These are phyloP conservation scores for Cardamine resedifolia DNA, from an alignment of 345 rosid genomes.

Conservation along the genomic window DNA sequence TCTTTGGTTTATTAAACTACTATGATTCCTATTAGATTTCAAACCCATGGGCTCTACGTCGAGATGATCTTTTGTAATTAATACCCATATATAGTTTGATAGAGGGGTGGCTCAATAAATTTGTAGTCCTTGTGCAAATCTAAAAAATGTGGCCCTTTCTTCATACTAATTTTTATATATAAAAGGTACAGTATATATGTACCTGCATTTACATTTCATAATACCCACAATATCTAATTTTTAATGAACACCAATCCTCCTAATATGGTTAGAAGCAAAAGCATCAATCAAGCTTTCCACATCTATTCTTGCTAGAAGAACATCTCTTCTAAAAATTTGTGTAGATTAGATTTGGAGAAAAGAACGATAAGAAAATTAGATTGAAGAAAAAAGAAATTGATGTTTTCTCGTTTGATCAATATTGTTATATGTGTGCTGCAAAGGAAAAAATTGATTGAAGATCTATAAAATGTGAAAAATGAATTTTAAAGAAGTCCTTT, in stretches of 20 bases:
- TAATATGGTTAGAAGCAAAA: not conserved
- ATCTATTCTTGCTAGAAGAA: not conserved
- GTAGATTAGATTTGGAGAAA: too few relatives aligned
- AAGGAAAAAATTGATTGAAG: too few relatives aligned
- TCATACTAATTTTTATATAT: not conserved
- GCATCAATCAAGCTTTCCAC: not conserved
- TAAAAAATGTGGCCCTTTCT: not conserved
- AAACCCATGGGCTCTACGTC: not conserved
- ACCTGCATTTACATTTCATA: not conserved
- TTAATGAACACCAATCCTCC: not conserved
- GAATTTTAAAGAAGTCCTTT: too few relatives aligned
- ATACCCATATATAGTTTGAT: not conserved
- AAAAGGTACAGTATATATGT: not conserved
- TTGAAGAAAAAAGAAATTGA: too few relatives aligned
- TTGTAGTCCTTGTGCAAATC: not conserved
- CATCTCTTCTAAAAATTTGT: too few relatives aligned
- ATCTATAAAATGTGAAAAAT: too few relatives aligned
- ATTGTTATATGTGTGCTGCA: too few relatives aligned
- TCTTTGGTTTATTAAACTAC: not conserved
- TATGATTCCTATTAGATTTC: not conserved
- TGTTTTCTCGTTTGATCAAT: too few relatives aligned
- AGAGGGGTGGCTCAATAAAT: not conserved
- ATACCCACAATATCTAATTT: too few relatives aligned
- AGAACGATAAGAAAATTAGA: too few relatives aligned
- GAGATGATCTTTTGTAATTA: not conserved